These are phyloP conservation scores for Suillus luteus DNA, from an alignment of 768 basidiomycete species.

Conservation along the genomic window DNA sequence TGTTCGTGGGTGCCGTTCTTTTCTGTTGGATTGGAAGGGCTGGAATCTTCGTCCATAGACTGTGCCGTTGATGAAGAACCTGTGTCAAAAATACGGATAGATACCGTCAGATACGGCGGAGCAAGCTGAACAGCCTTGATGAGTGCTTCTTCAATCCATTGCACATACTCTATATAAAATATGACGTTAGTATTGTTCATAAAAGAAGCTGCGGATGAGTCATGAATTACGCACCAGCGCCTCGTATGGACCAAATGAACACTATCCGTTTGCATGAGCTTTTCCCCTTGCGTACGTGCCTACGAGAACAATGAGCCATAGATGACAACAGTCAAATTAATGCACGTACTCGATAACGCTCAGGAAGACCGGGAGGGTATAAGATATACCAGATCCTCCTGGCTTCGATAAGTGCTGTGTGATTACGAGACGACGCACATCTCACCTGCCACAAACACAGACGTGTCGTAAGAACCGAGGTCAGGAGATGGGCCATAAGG, in stretches of 20 bases:
- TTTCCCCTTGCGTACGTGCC: slow-evolving; percentile 23
- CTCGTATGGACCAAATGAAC: slow-evolving; percentile 55
- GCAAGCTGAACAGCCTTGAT: slow-evolving; percentile 32
- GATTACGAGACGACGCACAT: background rate
- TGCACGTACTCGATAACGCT: slow-evolving; percentile 42
- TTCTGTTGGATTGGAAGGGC: slow-evolving; percentile 18
- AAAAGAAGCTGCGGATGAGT: background rate
- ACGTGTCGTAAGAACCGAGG: slow-evolving; percentile 39
- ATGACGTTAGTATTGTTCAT: slow-evolving; percentile 3
- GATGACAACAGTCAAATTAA: no score
- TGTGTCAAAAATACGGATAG: slow-evolving; percentile 47
- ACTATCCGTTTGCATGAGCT: slow-evolving; percentile 40
- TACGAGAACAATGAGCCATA: slow-evolving; percentile 6
- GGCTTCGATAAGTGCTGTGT: background rate
- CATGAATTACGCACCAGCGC: slow-evolving; percentile 38
- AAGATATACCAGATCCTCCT: slow-evolving; percentile 56
- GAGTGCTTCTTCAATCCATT: slow-evolving; percentile 49
- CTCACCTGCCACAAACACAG: slow-evolving; percentile 45
- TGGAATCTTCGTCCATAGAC: slow-evolving; percentile 18
- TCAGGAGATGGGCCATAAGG: slow-evolving; percentile 45
- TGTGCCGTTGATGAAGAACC: slow-evolving; percentile 13
- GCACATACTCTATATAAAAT: slow-evolving; percentile 37
- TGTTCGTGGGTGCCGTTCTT: slow-evolving; percentile 15
- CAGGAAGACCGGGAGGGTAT: slow-evolving; percentile 46
- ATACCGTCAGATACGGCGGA: slow-evolving; percentile 35